Evolutionary conservation across 768 basidiomycete species (phyloP).

Genomic region (Tylopilus subfusipes): DNA sequence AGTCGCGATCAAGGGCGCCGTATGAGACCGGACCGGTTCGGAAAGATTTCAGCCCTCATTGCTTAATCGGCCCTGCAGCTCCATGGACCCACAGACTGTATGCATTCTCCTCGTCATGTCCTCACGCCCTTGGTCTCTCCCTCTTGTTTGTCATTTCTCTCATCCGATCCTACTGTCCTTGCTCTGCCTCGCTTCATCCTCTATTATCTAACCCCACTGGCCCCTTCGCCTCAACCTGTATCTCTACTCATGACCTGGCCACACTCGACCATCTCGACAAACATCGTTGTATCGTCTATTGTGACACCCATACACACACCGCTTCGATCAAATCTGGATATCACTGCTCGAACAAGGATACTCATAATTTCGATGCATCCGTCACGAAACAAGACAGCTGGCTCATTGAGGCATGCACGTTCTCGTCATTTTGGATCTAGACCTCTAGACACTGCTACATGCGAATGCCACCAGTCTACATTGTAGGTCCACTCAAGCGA

Average conservation of each 20-base stretch:
- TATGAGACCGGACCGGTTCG: slow-evolving; percentile 40
- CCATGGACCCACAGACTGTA: slow-evolving; percentile 11
- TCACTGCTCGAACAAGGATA: not conserved
- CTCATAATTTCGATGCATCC: not conserved
- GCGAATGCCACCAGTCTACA: not conserved
- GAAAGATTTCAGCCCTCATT: slow-evolving; percentile 5
- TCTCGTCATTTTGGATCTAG: not conserved
- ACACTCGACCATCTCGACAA: not conserved
- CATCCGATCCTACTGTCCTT: slow-evolving; percentile 6
- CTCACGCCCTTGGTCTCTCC: slow-evolving; percentile 9
- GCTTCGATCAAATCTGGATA: slow-evolving; percentile 3
- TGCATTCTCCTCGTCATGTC: slow-evolving; percentile 10
- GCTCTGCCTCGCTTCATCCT: slow-evolving; percentile 9
- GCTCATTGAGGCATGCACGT: not conserved
- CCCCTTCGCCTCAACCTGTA: slow-evolving; percentile 1
- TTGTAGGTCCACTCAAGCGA: not conserved
- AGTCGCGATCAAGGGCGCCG: slow-evolving; percentile 89
- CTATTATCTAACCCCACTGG: slow-evolving; percentile 8
- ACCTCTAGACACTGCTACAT: not conserved
- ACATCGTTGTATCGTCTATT: slow-evolving; percentile 7
- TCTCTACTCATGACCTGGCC: slow-evolving; percentile 2
- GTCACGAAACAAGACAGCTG: not conserved
- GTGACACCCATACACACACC: slow-evolving; percentile 1
- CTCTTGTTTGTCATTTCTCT: slow-evolving; percentile 13
- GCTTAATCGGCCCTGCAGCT: slow-evolving; percentile 4